These are phyloP conservation scores for Monosporascus sp. DNA, from an alignment of 2,329 filamentous ascomycete species.

Conservation along the genomic window DNA sequence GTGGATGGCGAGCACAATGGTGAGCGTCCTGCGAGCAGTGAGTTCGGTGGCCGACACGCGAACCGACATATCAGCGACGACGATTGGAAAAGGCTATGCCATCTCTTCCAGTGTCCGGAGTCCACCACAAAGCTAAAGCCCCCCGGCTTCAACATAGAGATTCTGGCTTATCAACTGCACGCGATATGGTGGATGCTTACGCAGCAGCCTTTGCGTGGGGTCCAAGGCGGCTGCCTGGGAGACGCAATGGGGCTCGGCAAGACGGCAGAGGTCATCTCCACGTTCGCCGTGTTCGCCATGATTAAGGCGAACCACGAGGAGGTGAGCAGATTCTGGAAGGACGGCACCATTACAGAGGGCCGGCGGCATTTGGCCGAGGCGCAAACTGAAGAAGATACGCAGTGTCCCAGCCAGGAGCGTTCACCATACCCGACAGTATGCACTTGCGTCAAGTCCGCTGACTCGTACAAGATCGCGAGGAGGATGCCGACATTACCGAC, in stretches of 20 bases:
- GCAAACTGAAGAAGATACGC: neutral
- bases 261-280: conserved; percentile 3
- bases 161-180: conserved; percentile 5
- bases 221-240: conserved; percentile 4
- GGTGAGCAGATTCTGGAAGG: neutral
- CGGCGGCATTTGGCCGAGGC: neutral
- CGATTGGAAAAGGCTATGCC: conserved; percentile 2
- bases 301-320: conserved; percentile 3
- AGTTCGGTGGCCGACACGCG: conserved; percentile 4
- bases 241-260: conserved; percentile 7
- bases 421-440: too few species aligned
- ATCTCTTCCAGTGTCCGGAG: conserved; percentile 3
- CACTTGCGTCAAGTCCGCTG: too few species aligned
- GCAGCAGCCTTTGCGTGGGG: conserved; percentile 3
- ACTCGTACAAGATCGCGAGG: too few species aligned
- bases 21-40: neutral
- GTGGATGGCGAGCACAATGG: neutral
- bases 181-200: conserved; percentile 6
- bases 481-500: too few species aligned
- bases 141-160: conserved; percentile 2
- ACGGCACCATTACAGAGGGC: neutral
- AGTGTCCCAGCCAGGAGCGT: too few species aligned
- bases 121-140: conserved; percentile 5
- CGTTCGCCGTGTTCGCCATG: conserved; percentile 4
- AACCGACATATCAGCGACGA: conserved; percentile 4